A percentile compares a stretch with the other conserved stretches of the same genome.
Evolutionary conservation across 495 filamentous ascomycete genomes (phyloP).

Genomic region (Daldinia loculata): DNA sequence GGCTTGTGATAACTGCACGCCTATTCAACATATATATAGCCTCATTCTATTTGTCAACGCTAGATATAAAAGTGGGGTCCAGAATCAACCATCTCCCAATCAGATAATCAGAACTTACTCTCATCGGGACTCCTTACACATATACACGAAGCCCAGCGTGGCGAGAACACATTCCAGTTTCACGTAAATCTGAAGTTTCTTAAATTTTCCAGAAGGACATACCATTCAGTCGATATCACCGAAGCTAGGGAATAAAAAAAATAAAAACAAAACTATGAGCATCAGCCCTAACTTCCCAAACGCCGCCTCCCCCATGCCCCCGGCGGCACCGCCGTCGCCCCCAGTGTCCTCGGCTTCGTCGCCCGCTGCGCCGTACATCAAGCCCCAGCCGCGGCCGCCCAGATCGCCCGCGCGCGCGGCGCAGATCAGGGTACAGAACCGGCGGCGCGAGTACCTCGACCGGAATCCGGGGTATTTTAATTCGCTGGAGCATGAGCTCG

Average conservation of each 20-base stretch:
- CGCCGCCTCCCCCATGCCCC: slow-evolving; percentile 17
- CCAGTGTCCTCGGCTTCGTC: slow-evolving; percentile 19
- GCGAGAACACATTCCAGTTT: background rate
- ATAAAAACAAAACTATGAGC: background rate
- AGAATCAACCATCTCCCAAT: background rate
- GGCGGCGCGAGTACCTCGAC: slow-evolving; percentile 54
- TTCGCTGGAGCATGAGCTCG: slow-evolving; percentile 55
- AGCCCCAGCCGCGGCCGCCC: slow-evolving; percentile 52
- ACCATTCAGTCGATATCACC: background rate
- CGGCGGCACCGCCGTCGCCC: slow-evolving; percentile 25
- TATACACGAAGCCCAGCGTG: background rate
- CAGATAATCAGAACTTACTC: background rate
- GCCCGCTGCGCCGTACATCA: slow-evolving; percentile 32
- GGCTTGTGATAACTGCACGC: background rate
- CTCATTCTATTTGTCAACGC: background rate
- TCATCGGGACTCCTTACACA: background rate
- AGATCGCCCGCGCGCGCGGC: slow-evolving; percentile 45
- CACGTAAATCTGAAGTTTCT: background rate
- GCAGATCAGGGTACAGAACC: slow-evolving; percentile 53
- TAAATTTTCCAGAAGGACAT: background rate
- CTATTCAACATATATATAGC: background rate
- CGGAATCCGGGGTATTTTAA: slow-evolving; percentile 53
- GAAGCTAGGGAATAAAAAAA: background rate
- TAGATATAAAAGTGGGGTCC: background rate
- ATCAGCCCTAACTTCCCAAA: background rate